Evolutionary conservation across 208 protist species (phyloP).

Genomic region (Herpetomonas samuelpessoai): DNA sequence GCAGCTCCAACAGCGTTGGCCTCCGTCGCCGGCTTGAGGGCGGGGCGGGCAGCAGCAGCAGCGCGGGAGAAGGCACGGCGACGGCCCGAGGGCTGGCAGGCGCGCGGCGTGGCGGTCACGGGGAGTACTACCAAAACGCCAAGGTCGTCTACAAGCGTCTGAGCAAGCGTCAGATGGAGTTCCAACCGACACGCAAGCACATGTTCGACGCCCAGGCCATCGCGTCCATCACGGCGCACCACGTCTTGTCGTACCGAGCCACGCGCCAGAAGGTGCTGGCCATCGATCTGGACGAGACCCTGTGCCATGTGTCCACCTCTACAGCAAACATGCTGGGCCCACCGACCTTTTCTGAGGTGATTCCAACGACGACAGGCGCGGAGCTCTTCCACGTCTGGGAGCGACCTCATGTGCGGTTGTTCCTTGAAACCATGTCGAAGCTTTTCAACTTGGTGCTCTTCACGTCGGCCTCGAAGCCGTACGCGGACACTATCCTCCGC

Average conservation of each 20-base stretch:
- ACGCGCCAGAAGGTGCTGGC: slow-evolving; percentile 90
- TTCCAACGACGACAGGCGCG: slow-evolving; percentile 72
- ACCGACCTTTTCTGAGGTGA: slow-evolving; percentile 86
- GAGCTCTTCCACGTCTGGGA: slow-evolving; percentile 89
- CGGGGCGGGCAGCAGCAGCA: neutral
- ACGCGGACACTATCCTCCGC: slow-evolving; percentile 85
- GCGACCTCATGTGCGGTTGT: slow-evolving; percentile 68
- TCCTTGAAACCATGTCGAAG: slow-evolving; percentile 66
- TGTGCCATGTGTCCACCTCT: slow-evolving; percentile 79
- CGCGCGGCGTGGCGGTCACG: neutral
- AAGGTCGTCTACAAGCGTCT: slow-evolving; percentile 75
- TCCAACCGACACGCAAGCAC: slow-evolving; percentile 7
- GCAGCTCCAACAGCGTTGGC: slow-evolving; percentile 54
- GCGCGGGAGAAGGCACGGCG: neutral
- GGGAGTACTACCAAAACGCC: slow-evolving; percentile 20
- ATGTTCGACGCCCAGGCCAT: slow-evolving; percentile 35
- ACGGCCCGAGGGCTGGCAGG: neutral
- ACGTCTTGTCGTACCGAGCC: slow-evolving; percentile 84
- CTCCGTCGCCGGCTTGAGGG: slow-evolving; percentile 7
- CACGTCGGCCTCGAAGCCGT: slow-evolving; percentile 84
- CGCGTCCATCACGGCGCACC: slow-evolving; percentile 75
- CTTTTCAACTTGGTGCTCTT: slow-evolving; percentile 87
- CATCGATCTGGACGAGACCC: slow-evolving; percentile 89
- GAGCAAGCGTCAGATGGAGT: slow-evolving; percentile 59
- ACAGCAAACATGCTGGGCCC: slow-evolving; percentile 51